Evolutionary conservation across 176 grass and related monocot species (phyloP).

Genomic region (Cenchrus americanus): DNA sequence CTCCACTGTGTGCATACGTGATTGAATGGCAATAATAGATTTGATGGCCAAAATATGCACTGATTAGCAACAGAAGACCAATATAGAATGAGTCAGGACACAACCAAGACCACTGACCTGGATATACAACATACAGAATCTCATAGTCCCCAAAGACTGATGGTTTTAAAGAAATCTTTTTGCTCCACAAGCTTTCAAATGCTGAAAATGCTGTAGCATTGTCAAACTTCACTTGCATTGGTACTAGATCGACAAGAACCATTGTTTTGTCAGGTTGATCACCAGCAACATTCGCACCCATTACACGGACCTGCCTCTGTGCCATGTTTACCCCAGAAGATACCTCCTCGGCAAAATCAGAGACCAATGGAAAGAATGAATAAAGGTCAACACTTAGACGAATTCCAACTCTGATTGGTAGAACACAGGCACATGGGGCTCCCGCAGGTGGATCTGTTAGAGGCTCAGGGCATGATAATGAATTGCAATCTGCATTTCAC

Average conservation of each 20-base stretch:
- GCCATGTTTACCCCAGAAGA: constrained; percentile 80
- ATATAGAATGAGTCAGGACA: constrained; percentile 24
- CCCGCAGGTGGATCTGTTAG: constrained; percentile 71
- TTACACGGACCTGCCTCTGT: constrained; percentile 78
- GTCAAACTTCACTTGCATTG: constrained; percentile 73
- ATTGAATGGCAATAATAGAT: constrained; percentile 32
- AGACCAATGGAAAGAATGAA: constrained; percentile 92
- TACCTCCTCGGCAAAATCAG: constrained; percentile 82
- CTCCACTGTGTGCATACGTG: not conserved
- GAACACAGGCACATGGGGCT: constrained; percentile 86
- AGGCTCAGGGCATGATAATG: constrained; percentile 75
- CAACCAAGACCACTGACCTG: constrained; percentile 57
- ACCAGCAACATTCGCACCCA: constrained; percentile 92
- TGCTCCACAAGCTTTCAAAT: constrained; percentile 87
- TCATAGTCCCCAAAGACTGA: constrained; percentile 78
- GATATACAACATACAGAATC: constrained; percentile 94
- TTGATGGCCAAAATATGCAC: constrained; percentile 6
- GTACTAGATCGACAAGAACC: constrained; percentile 87
- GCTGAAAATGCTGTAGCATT: constrained; percentile 67
- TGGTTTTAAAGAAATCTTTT: constrained; percentile 64
- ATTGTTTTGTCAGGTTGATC: constrained; percentile 83
- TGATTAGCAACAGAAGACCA: constrained; percentile 28
- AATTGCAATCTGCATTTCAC: constrained; percentile 78
- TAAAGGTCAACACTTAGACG: constrained; percentile 78
- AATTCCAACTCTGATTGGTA: constrained; percentile 94